Evolutionary conservation across 352 stramenopile genomes (phyloP).

Genomic region (Thraustotheca clavata): DNA sequence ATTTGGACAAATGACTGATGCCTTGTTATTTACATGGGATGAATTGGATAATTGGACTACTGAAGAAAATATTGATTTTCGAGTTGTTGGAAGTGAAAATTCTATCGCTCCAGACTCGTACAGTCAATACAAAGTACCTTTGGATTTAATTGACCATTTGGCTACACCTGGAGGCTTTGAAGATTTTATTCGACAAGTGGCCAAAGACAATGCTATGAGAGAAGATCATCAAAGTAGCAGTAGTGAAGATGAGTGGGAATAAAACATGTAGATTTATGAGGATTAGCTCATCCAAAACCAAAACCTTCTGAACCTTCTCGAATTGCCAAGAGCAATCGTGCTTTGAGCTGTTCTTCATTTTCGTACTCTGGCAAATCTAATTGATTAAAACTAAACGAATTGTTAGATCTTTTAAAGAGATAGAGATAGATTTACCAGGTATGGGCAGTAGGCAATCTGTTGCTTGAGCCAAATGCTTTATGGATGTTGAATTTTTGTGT

Average conservation of each 20-base stretch:
- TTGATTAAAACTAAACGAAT: conserved; percentile 92
- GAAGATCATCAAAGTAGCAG: conserved; percentile 5
- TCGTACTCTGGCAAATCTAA: conserved; percentile 98
- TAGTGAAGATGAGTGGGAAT: not conserved
- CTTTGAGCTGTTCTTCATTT: conserved; percentile 95
- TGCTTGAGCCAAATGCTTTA: conserved; percentile 90
- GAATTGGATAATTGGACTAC: conserved; percentile 40
- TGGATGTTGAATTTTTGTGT: conserved; percentile 99
- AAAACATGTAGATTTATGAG: not conserved
- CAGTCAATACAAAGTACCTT: conserved; percentile 74
- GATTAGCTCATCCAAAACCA: conserved; percentile 89
- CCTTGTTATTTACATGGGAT: conserved; percentile 90
- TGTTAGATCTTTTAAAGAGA: conserved; percentile 1
- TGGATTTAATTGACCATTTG: conserved; percentile 74
- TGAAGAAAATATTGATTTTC: conserved; percentile 46
- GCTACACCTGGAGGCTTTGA: conserved; percentile 62
- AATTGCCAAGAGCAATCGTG: conserved; percentile 96
- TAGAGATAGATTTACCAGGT: conserved; percentile 82
- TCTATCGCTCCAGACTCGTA: conserved; percentile 55
- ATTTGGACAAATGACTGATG: conserved; percentile 86
- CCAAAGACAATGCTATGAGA: conserved; percentile 45
- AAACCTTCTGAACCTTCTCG: conserved; percentile 97
- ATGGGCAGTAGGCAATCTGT: conserved; percentile 88
- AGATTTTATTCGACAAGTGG: conserved; percentile 49
- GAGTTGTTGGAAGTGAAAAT: conserved; percentile 58